Evolutionary conservation across 1,139 yeast species (phyloP), one percentile per base, ranked within the genome.

Genomic region (Candida glucosophila): DNA sequence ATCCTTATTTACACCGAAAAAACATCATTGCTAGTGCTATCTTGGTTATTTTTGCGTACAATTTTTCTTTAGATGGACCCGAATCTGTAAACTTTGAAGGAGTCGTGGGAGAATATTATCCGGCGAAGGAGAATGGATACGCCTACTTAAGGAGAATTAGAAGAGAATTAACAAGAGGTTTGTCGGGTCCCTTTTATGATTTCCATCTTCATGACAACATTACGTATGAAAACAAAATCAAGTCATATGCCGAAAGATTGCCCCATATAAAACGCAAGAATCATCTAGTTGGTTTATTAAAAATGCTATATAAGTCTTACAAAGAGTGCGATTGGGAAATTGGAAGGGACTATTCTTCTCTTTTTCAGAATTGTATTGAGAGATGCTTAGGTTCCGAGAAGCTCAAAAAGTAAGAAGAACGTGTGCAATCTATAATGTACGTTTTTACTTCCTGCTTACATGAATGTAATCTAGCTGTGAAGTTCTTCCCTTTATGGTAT

Each of bases 281-380:
- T 31, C 61, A 73, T 29, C 54, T 75, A 23, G 58, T 71, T 32
- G 85, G 85, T 0, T 47, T 77, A 22, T 55, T 77, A 35, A 59
- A 57, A 25, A 48, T 70, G 34, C 58, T 76, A 15, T 67, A 72
- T 1, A 49, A 55, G 4, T 54, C 58, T 31, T 52, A 71, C 35
- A 44, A 55, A 34, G 54, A 53, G 24, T 62, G 77, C 39, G 73
- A 72, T 37, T 77, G 78, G 76, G 74, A 73, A 27, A 56, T 74
- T 17, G 70, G 74, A 4, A 56, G 69, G 31, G 85, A 77, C 38
- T 63, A 71, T 37, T 73, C 79, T 2, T 65, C 65, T 34, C 52
- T 77, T 33, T 55, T 76, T 14, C 52, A 64, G 25, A 73, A 75
- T 41, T 22, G 24, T 22, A 13, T 22, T 6, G 14, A 19, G 12